Conservation (phyloP, 768 basidiomycete genomes). For the Crucibulum laeve region DNA sequence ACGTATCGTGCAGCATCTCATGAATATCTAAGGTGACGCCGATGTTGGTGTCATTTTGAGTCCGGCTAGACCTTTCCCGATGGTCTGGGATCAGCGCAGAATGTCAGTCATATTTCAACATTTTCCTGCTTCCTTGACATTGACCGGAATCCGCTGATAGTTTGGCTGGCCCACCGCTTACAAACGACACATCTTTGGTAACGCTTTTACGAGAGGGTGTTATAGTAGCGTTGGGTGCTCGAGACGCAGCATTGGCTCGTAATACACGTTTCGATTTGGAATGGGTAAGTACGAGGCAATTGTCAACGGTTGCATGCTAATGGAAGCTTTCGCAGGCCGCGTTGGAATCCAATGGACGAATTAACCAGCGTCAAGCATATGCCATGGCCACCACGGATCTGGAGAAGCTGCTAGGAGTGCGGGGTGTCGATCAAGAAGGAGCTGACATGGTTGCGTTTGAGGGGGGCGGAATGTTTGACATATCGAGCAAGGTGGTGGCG, state of each 20-base stretch:
- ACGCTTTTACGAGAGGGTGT: constrained; percentile 68
- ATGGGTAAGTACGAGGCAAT: constrained; percentile 51
- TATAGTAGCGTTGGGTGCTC: constrained; percentile 70
- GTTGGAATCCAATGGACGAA: constrained; percentile 41
- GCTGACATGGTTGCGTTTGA: constrained; percentile 59
- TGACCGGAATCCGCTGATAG: constrained; percentile 24
- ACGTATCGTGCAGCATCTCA: background rate
- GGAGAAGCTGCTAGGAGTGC: constrained; percentile 33
- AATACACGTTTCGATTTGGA: constrained; percentile 74
- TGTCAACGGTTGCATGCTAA: background rate
- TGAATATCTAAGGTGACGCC: constrained; percentile 32
- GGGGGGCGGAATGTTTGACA: constrained; percentile 55
- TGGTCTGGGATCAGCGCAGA: constrained; percentile 65
- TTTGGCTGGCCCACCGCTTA: constrained; percentile 72
- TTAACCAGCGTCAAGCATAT: constrained; percentile 35
- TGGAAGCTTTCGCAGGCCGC: constrained; percentile 29
- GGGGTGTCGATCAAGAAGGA: constrained; percentile 32
- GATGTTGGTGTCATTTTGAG: constrained; percentile 47
- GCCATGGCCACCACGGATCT: constrained; percentile 42
- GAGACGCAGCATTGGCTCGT: constrained; percentile 67
- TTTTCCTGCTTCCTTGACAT: background rate
- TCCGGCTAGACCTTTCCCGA: constrained; percentile 64
- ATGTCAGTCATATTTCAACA: constrained; percentile 37
- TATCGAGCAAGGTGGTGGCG: constrained; percentile 50
- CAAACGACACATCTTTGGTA: constrained; percentile 56